phyloP scores from a whole-genome alignment of 441 rosid species.

The Erodium trifolium region DNA sequence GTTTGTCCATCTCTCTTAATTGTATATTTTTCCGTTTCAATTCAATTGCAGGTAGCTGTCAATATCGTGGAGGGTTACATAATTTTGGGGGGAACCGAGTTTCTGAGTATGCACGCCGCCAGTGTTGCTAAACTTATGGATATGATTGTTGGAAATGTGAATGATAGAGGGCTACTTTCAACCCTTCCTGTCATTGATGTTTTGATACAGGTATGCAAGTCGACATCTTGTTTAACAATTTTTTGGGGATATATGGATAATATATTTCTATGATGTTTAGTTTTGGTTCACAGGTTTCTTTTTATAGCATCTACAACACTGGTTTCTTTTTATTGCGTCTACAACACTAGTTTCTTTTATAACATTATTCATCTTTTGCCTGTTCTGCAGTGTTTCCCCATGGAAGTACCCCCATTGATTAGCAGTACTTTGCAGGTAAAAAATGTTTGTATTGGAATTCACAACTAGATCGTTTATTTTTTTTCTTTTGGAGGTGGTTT shows the following conservation, averaged over 20 bases:
- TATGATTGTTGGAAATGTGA: slow-evolving; percentile 89
- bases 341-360: no score
- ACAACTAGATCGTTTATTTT: slow-evolving; percentile 8
- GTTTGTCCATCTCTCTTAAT: neutral
- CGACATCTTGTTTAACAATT: neutral
- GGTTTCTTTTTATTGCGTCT: no score
- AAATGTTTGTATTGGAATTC: slow-evolving; percentile 12
- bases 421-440: slow-evolving; percentile 74
- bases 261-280: neutral
- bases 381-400: slow-evolving; percentile 69
- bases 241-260: neutral
- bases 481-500: slow-evolving; percentile 11
- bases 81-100: slow-evolving; percentile 74
- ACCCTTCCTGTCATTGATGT: slow-evolving; percentile 81
- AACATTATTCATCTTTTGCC: slow-evolving; percentile 8
- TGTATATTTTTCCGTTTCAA: neutral
- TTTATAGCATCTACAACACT: neutral
- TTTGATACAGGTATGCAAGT: slow-evolving; percentile 64
- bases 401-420: slow-evolving; percentile 79
- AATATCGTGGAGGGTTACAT: slow-evolving; percentile 72
- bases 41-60: slow-evolving; percentile 66
- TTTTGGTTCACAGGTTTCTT: slow-evolving; percentile 4
- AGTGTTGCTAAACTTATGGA: slow-evolving; percentile 83
- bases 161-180: slow-evolving; percentile 72
- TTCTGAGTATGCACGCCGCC: slow-evolving; percentile 71